A percentile compares a stretch with the other conserved stretches of the same genome.
Evolutionary conservation across 2,329 filamentous ascomycete species (phyloP).

Genomic region (Penicillium nordicum): DNA sequence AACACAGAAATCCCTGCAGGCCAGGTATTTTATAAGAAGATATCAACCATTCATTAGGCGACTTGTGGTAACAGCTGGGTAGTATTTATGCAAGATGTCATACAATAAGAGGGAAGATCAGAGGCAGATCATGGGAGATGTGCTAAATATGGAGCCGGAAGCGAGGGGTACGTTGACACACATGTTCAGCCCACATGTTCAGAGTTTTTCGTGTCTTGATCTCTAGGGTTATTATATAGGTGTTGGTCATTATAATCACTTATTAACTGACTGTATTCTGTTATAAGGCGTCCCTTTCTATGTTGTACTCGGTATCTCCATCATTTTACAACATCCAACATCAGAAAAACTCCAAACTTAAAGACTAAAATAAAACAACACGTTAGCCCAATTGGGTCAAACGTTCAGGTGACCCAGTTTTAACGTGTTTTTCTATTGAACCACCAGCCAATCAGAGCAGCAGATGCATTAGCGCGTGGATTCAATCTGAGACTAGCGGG

Average conservation of each 20-base stretch:
- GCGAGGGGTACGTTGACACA: constrained; percentile 8
- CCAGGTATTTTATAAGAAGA: background rate
- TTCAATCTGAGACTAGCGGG: background rate
- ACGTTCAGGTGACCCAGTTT: background rate
- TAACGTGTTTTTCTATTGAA: constrained; percentile 7
- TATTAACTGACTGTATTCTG: background rate
- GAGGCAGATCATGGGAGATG: constrained; percentile 3
- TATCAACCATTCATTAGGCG: background rate
- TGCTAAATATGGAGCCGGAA: constrained; percentile 10
- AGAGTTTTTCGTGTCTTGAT: background rate
- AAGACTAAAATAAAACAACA: background rate
- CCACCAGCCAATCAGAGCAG: background rate
- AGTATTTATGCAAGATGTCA: background rate
- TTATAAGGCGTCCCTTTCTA: background rate
- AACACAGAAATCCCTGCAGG: background rate
- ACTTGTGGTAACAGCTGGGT: background rate
- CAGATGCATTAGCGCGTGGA: background rate
- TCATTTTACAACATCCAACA: no score
- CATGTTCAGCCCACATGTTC: background rate
- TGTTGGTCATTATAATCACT: background rate
- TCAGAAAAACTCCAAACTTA: background rate
- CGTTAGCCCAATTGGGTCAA: background rate
- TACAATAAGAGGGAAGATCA: constrained; percentile 4
- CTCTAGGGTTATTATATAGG: background rate
- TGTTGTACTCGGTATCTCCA: no score